Base-by-base conservation (phyloP, 139 green algal genomes). In the Chlamydomonas sp. region DNA sequence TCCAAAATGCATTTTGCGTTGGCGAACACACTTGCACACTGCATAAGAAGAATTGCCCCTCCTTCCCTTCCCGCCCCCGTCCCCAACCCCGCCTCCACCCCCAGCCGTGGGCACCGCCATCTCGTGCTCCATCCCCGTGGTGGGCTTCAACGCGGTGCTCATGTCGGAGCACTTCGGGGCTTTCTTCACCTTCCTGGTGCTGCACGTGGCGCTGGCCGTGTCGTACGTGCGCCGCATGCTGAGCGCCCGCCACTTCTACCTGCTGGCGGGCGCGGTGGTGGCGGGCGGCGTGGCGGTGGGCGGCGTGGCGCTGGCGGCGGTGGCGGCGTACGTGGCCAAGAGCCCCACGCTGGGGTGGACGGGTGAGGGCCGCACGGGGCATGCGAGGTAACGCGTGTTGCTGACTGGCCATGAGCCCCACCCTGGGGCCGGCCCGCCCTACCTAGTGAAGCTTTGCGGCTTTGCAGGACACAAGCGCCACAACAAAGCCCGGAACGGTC, bases 141-240 rank as follows among this genome's bases (percentile, higher is more conserved):
- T 99, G 31, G 97, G 97, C 85, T 99, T 99, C 95, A 99, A 99
- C 83, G 97, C 97, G 0, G 95, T 99, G 14, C 92, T 98, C 60
- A 99, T 97, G 94, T 96, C 90, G 0, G 97, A 99, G 93, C 97
- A 99, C 94, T 99, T 99, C 93, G 96, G 91, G 68, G 94, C 95
- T 14, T 99, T 99, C 94, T 90, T 98, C 5, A 93, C 94, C 4
- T 98, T 89, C 68, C 72, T 85, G 1, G 90, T 97, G 18, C 93
- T 99, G 80, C 96, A 99, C 89, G 90, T 93, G 18, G 95, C 92
- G 17, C 89, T 98, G 64, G 89, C 92, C 58, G 93, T 97, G 66
- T 86, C 83, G 57, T 97, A 92, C 75, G 90, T 96, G 71, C 94
- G 60, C 59, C 12, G 62, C 80, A 87, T 90, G 83, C 89, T 95